Evolutionary conservation across 495 filamentous ascomycete genomes (phyloP), one percentile per base, ranked within the genome.

Genomic region (Talaromyces trachyspermus): DNA sequence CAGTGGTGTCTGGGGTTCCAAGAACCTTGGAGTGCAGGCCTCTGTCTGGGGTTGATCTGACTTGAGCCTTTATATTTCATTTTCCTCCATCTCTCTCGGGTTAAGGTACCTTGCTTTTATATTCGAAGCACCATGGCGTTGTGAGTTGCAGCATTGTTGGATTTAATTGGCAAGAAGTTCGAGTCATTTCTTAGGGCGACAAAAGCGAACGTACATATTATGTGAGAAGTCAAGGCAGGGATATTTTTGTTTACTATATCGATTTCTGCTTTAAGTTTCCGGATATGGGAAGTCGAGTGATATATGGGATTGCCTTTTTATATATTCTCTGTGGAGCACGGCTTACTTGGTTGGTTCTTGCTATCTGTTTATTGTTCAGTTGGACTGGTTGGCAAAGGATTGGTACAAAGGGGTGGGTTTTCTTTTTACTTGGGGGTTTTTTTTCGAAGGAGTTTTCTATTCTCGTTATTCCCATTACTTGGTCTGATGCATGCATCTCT

Each of bases 1-100:
- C 49, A 77, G 80, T 32, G 83, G 79, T 23, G 84, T 86, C 48
- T 89, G 86, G 85, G 84, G 84, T 33, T 80, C 72, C 46, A 87
- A 85, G 67, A 78, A 75, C 36, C 71, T 86, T 24, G 80, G 83
- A 41, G 80, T 83, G 42, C 83, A 86, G 55, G 83, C 84, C 36
- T 86, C 83, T 40, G 85, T 88, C 49, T 89, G 84, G 85, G 84
- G 84, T 51, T 89, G 77, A 74, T 50, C 4, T 15, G 35, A 42
- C 26, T 41, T 30, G 43, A 30, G 12, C 40, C 26, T 42, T 44
- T 24, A n/a, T 18, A 10, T 50, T 24, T 40, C 29, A 43, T 11
- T 45, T 43, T 7, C 4, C 32, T 20, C 27, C 43, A 18, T 36
- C 11, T 49, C 8, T 18, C 19, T 46, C 27, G 27, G 43, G 32